Evolutionary conservation across 768 basidiomycete genomes (phyloP), one percentile per base, ranked within the genome.

Genomic region (Rickenella mellea): DNA sequence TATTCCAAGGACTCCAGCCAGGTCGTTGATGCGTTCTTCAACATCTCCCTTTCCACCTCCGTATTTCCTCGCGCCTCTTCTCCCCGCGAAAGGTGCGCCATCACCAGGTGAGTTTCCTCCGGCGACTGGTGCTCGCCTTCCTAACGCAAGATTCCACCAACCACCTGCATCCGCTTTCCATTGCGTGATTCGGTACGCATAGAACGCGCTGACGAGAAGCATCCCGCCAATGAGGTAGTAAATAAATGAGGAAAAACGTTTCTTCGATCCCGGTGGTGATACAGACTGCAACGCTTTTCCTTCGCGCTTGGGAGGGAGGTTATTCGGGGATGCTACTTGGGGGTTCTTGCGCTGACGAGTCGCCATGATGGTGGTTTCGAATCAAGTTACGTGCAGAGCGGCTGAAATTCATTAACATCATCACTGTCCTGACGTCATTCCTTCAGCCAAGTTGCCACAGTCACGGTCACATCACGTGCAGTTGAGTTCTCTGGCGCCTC

Each of bases 1-100:
- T 51, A 85, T 70, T 1, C 80, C 83, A 24, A 86, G 62, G 25
- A 71, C 75, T 6, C 62, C 60, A 9, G 83, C 83, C 9, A 86
- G 65, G 11, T 68, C 73, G 39, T 74, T 71, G 41, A 85, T 73
- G 27, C 68, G 65, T 4, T 66, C 63, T 51, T 83, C 79, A 29
- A 85, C 64, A 4, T 55, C 66, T 4, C 19, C 30, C 17, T 41
- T 38, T 14, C 39, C 27, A 12, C 42, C 45, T 15, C 22, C 12
- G 52, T 21, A 42, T 29, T 2, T 36, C 5, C 19, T 4, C 41
- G 40, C 22, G 32, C 19, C 48, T 25, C 24, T 45, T 36, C 41
- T 29, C 42, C 31, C 42, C 43, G 27, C 40, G 46, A 28, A 47
- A 15, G 4, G 45, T 35, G 27, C 44, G 42, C 50, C 46, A 41